Percentiles rank a stretch among this genome's conserved stretches.
Evolutionary conservation across 1,284 basidiomycete species (phyloP).

Genomic region (Rhodotorula sp.): DNA sequence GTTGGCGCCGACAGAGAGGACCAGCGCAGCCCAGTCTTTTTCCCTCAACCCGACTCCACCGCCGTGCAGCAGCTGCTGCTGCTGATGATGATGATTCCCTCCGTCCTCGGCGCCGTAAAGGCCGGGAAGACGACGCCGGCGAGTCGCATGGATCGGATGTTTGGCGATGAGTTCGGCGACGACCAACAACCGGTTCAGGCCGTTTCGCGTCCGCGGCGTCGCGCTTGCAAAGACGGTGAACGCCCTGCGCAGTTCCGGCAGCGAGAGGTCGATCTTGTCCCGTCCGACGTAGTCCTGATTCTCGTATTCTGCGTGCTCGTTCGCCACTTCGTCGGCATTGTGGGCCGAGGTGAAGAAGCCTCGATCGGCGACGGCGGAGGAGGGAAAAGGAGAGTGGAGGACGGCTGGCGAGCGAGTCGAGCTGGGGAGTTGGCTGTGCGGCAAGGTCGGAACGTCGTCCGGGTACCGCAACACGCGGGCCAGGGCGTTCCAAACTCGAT

Average conservation of each 20-base stretch:
- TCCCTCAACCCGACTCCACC: slow-evolving; percentile 18
- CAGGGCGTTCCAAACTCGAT: slow-evolving; percentile 24
- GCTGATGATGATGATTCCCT: neutral
- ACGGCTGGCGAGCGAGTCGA: slow-evolving; percentile 9
- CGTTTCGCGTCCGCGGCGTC: slow-evolving; percentile 23
- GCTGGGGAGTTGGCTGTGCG: slow-evolving; percentile 9
- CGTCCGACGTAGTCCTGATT: neutral
- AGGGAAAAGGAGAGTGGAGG: neutral
- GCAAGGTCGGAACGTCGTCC: slow-evolving; percentile 21
- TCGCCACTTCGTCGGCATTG: neutral
- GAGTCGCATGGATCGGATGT: neutral
- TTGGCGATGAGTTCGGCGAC: slow-evolving; percentile 34
- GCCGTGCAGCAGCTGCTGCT: slow-evolving; percentile 3
- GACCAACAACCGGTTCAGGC: slow-evolving; percentile 33
- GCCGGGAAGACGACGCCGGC: neutral
- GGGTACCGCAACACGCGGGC: slow-evolving; percentile 30
- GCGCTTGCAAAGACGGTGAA: slow-evolving; percentile 23
- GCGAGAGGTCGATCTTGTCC: slow-evolving; percentile 22
- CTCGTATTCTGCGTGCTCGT: neutral
- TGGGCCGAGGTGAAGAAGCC: slow-evolving; percentile 14
- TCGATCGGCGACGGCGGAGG: neutral
- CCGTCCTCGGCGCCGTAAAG: neutral
- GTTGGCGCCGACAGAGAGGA: slow-evolving; percentile 21
- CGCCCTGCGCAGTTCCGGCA: slow-evolving; percentile 16
- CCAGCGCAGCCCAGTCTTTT: slow-evolving; percentile 24